These are phyloP conservation scores for Globisporangium radiosum DNA, from an alignment of 352 stramenopile genomes.

Conservation along the genomic window DNA sequence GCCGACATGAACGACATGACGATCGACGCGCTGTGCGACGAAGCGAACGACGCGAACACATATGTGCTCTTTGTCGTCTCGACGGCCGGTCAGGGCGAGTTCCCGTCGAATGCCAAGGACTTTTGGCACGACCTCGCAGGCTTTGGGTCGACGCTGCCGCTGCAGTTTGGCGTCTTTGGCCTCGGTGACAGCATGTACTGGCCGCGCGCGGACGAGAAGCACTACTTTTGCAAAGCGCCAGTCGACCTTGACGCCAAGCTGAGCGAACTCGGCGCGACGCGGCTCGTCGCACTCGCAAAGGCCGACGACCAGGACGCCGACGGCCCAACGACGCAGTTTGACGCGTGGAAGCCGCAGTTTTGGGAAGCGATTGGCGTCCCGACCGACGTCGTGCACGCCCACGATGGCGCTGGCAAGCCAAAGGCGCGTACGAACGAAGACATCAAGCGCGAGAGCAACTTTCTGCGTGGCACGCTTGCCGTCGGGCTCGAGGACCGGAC, in stretches of 20 bases:
- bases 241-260: constrained; percentile 68
- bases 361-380: constrained; percentile 73
- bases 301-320: constrained; percentile 82
- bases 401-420: constrained; percentile 36
- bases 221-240: constrained; percentile 82
- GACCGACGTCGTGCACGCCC: constrained; percentile 37
- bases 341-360: constrained; percentile 64
- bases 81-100: constrained; percentile 76
- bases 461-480: constrained; percentile 58
- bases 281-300: constrained; percentile 45
- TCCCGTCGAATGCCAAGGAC: constrained; percentile 73
- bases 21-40: constrained; percentile 57
- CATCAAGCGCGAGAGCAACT: constrained; percentile 81
- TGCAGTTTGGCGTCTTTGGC: constrained; percentile 77
- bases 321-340: constrained; percentile 63
- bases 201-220: constrained; percentile 71
- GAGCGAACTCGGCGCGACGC: constrained; percentile 64
- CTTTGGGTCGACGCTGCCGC: constrained; percentile 48
- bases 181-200: constrained; percentile 80
- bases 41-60: constrained; percentile 64
- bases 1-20: constrained; percentile 82
- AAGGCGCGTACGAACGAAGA: constrained; percentile 79
- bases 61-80: constrained; percentile 75
- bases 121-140: constrained; percentile 65
- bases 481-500: constrained; percentile 62